These are phyloP conservation scores for Prosopis cineraria DNA, from an alignment of 306 rosid genomes.

Conservation along the genomic window DNA sequence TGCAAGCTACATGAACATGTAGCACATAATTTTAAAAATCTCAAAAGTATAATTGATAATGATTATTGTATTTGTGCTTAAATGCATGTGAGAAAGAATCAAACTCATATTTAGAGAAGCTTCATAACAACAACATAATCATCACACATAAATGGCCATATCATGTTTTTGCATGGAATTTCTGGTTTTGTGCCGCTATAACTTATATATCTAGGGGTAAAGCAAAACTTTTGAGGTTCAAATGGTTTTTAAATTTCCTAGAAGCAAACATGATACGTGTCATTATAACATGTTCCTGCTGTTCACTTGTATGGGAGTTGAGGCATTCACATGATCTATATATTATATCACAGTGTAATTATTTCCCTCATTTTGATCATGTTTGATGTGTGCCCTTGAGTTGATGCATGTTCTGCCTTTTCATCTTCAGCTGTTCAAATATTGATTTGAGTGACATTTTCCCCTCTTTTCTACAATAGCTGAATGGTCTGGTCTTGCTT, in stretches of 20 bases:
- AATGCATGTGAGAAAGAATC: neutral
- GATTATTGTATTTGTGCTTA: neutral
- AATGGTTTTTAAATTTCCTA: neutral
- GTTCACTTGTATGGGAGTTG: neutral
- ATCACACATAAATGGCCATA: neutral
- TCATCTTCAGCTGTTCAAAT: neutral
- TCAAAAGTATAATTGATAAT: neutral
- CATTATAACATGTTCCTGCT: neutral
- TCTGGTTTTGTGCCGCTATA: neutral
- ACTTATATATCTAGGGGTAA: neutral
- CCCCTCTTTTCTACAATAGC: constrained; percentile 3
- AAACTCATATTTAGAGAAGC: neutral
- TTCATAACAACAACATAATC: neutral
- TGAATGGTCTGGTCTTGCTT: constrained; percentile 23
- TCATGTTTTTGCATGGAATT: neutral
- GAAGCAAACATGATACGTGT: neutral
- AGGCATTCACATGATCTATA: neutral
- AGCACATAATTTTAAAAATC: neutral
- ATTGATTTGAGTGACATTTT: neutral
- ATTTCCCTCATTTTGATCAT: neutral
- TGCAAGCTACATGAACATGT: neutral
- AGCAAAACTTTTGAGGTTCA: neutral
- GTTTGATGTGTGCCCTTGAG: neutral
- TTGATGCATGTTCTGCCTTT: neutral
- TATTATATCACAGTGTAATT: neutral